phyloP scores from a whole-genome alignment of 2,329 filamentous ascomycete genomes.

The Coniochaeta prunicola region DNA sequence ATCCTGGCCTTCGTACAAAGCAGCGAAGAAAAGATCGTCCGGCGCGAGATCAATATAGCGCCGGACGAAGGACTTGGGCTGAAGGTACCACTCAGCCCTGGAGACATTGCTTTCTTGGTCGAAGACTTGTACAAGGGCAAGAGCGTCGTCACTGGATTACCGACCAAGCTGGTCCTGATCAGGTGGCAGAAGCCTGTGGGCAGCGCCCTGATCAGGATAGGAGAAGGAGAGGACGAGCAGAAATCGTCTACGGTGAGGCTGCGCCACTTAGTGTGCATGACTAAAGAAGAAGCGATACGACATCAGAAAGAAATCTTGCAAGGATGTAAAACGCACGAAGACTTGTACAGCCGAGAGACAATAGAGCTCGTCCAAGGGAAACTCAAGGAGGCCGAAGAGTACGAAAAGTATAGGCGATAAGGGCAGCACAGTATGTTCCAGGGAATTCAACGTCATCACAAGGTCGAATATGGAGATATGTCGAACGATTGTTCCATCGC shows the following conservation, averaged over 20 bases:
- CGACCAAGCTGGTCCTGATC: conserved; percentile 71
- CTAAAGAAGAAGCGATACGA: conserved; percentile 74
- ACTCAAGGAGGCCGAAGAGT: conserved; percentile 58
- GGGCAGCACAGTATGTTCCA: background rate
- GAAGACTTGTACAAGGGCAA: conserved; percentile 84
- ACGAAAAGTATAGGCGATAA: conserved; percentile 37
- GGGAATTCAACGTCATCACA: background rate
- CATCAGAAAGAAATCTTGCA: conserved; percentile 78
- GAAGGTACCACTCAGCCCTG: conserved; percentile 67
- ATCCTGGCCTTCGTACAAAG: conserved; percentile 71
- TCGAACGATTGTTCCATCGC: background rate
- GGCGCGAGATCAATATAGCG: conserved; percentile 37
- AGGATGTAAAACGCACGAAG: conserved; percentile 57
- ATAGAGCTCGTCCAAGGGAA: conserved; percentile 61
- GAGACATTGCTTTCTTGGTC: conserved; percentile 79
- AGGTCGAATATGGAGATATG: background rate
- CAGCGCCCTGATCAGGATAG: conserved; percentile 52
- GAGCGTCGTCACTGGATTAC: conserved; percentile 74
- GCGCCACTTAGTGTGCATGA: conserved; percentile 79
- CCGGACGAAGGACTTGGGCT: conserved; percentile 57
- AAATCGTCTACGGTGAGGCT: conserved; percentile 64
- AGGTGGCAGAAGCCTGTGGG: conserved; percentile 65
- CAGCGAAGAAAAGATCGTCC: conserved; percentile 68
- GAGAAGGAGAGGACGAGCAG: conserved; percentile 63
- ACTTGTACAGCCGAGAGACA: conserved; percentile 65